Evolutionary conservation across 257 asterid genomes (phyloP).

Genomic region (Ilex aquifolium): DNA sequence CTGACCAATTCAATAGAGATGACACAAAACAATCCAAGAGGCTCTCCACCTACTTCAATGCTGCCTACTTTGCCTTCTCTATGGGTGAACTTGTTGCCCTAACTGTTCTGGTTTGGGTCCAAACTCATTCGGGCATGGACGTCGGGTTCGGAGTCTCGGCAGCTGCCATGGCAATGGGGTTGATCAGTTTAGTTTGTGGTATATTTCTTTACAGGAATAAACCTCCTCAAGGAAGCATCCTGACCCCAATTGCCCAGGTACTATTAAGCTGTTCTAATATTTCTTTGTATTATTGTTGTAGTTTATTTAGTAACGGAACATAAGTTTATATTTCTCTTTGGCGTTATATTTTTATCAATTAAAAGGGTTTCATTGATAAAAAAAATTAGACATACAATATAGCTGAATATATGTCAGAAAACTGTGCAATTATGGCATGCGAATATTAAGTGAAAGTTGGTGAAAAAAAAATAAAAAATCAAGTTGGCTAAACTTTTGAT

Average conservation of each 20-base stretch:
- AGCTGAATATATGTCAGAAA: too few species aligned
- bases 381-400: too few species aligned
- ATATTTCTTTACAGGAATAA: constrained; percentile 55
- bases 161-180: constrained; percentile 79
- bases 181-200: constrained; percentile 57
- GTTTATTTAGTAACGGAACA: too few species aligned
- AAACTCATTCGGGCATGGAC: constrained; percentile 97
- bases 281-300: too few species aligned
- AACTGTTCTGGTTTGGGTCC: constrained; percentile 76
- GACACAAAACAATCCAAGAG: constrained; percentile 50
- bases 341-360: too few species aligned
- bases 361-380: too few species aligned
- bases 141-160: constrained; percentile 89
- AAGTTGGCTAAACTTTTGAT: too few species aligned
- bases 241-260: constrained; percentile 86
- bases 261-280: background rate
- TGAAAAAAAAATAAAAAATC: too few species aligned
- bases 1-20: constrained; percentile 63
- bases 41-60: constrained; percentile 79
- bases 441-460: too few species aligned
- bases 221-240: constrained; percentile 74
- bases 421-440: too few species aligned
- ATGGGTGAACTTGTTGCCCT: constrained; percentile 75
- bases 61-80: constrained; percentile 90
- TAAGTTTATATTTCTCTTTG: too few species aligned